phyloP scores from a whole-genome alignment of 352 stramenopile species.

The Phytophthora litchii region DNA sequence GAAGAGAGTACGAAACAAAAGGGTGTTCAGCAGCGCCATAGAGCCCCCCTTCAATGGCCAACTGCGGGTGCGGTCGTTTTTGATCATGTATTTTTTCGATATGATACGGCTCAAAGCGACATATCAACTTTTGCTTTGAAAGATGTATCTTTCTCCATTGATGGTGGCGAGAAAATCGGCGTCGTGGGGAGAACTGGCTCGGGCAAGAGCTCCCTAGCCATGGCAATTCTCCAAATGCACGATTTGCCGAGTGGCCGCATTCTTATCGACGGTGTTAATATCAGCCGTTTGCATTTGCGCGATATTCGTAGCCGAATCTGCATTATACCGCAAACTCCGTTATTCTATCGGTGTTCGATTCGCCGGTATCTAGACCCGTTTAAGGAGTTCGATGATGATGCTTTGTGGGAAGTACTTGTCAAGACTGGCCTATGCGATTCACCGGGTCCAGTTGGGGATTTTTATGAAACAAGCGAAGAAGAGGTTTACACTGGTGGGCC shows the following conservation, averaged over 20 bases:
- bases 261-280: constrained; percentile 91
- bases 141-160: constrained; percentile 54
- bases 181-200: constrained; percentile 64
- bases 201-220: constrained; percentile 63
- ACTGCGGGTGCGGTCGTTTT: constrained; percentile 73
- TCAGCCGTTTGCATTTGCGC: constrained; percentile 46
- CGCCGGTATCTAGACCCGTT: constrained; percentile 94
- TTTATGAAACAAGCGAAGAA: constrained; percentile 49
- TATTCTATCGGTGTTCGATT: constrained; percentile 92
- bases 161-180: constrained; percentile 54
- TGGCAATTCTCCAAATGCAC: constrained; percentile 62
- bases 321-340: constrained; percentile 90
- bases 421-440: constrained; percentile 67
- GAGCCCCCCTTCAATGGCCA: constrained; percentile 62
- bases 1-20: constrained; percentile 30
- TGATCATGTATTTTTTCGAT: constrained; percentile 82
- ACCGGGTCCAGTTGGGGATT: constrained; percentile 50
- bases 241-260: constrained; percentile 62
- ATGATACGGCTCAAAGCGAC: constrained; percentile 51
- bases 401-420: constrained; percentile 53
- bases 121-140: constrained; percentile 43
- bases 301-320: constrained; percentile 53
- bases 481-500: constrained; percentile 37
- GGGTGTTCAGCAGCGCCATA: constrained; percentile 1
- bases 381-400: constrained; percentile 68